Evolutionary conservation across 352 stramenopile species (phyloP), one percentile per base, ranked within the genome.

Genomic region (Phytophthora fragariae): DNA sequence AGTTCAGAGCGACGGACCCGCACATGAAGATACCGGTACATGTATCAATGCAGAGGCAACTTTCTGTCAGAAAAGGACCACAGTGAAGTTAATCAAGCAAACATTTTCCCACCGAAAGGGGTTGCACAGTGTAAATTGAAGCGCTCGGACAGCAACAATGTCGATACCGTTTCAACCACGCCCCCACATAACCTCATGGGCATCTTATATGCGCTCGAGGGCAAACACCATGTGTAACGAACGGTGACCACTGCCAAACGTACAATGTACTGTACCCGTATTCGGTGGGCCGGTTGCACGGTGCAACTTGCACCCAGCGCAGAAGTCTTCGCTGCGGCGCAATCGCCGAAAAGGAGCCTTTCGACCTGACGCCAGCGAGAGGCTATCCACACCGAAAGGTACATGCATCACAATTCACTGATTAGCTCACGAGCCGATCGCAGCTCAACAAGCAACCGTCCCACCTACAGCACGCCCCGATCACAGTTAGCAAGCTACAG

Each of bases 351-450:
- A 31, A 29, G 2, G 47, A 68, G 64, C 62, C 57, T 33, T 72
- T 68, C 63, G 63, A 76, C 37, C 70, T 64, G 69, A 75, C 69
- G 69, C 64, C 17, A 76, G 52, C 46, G 63, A 68, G 63, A 68
- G 63, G 63, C 70, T 76, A 73, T 76, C 70, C 69, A 76, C 63
- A 49, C 35, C 69, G 69, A 76, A 70, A 70, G 39, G 60, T 27
- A 27, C 24, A 27, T 27, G 2, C 19, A 21, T 63, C 57, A 65
- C 55, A 21, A 62, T 39, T 19, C 27, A 41, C 49, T 19, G 39
- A 47, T 47, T 47, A 15, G 2, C 14, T 47, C 33, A 39, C 33
- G 15, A 57, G 57, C 31, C 60, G 56, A 57, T 72, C 57, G 27
- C 44, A 21, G 54, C 53, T 24, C 17, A 54, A 73, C 41, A 35